phyloP scores from a whole-genome alignment of 352 stramenopile species.

The Phytophthora macrochlamydospora region DNA sequence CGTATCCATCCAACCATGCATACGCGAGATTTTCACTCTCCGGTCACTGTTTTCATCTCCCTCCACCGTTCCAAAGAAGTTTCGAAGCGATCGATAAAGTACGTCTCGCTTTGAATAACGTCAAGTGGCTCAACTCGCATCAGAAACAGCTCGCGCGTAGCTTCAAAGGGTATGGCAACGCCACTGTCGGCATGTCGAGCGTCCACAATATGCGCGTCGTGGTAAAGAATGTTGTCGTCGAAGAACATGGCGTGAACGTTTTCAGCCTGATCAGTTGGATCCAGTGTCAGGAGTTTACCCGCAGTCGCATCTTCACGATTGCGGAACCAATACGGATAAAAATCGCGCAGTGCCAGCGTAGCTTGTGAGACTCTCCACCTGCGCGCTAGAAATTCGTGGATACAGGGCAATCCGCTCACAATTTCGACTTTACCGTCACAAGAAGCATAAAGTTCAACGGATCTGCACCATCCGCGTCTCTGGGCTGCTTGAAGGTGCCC shows the following conservation, averaged over 20 bases:
- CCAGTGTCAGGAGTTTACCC: slow-evolving; percentile 65
- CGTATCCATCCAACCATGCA: no score
- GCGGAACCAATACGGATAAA: slow-evolving; percentile 77
- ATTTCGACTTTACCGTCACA: slow-evolving; percentile 19
- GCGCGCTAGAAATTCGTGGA: slow-evolving; percentile 58
- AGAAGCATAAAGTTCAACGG: slow-evolving; percentile 45
- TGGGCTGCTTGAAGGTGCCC: slow-evolving; percentile 76
- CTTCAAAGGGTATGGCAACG: slow-evolving; percentile 36
- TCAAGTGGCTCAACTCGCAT: slow-evolving; percentile 74
- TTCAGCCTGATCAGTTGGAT: slow-evolving; percentile 26
- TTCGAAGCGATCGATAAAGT: slow-evolving; percentile 63
- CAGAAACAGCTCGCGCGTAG: slow-evolving; percentile 50
- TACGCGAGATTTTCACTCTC: neutral
- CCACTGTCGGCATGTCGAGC: slow-evolving; percentile 39
- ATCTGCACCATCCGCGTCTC: slow-evolving; percentile 22
- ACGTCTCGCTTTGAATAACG: slow-evolving; percentile 48
- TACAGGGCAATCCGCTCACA: slow-evolving; percentile 43
- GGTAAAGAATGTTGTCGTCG: slow-evolving; percentile 77
- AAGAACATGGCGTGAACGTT: slow-evolving; percentile 69
- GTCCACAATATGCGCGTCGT: slow-evolving; percentile 81
- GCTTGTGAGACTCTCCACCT: slow-evolving; percentile 53
- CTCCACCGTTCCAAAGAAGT: slow-evolving; percentile 35
- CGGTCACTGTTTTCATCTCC: slow-evolving; percentile 6
- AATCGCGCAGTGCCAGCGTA: slow-evolving; percentile 76
- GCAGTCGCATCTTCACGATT: slow-evolving; percentile 53